A percentile compares a stretch with the other conserved stretches of the same genome.
These are phyloP conservation scores for Suhomyces tanzawaensis DNA, from an alignment of 805 yeast genomes.

Conservation along the genomic window DNA sequence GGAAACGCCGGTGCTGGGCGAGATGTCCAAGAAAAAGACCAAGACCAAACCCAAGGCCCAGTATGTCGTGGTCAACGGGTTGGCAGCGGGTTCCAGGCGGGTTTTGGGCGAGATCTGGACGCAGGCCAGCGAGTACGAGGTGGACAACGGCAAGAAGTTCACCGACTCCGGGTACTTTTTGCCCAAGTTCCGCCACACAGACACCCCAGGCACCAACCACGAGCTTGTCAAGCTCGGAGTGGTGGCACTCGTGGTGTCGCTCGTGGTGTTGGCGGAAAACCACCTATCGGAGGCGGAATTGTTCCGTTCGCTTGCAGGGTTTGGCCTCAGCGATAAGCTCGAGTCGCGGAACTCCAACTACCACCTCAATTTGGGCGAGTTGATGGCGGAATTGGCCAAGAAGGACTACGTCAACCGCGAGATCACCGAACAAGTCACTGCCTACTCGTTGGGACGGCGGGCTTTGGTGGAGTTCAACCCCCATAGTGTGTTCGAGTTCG, in stretches of 20 bases:
- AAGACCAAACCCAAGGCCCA: conserved; percentile 11
- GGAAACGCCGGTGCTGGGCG: conserved; percentile 11
- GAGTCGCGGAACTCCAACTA: conserved; percentile 10
- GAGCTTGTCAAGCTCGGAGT: conserved; percentile 34
- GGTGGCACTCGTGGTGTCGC: conserved; percentile 24
- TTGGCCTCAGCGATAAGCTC: conserved; percentile 17
- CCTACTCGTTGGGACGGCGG: conserved; percentile 32
- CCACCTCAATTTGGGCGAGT: conserved; percentile 16
- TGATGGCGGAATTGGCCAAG: conserved; percentile 26
- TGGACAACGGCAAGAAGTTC: conserved; percentile 3
- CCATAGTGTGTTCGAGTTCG: conserved; percentile 21
- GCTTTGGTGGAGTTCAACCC: conserved; percentile 34
- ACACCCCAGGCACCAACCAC: conserved; percentile 19
- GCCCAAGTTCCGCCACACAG: conserved; percentile 17
- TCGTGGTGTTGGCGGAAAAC: conserved; percentile 33
- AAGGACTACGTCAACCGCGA: conserved; percentile 25
- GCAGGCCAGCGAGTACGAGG: conserved; percentile 3
- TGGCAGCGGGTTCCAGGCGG: conserved; percentile 17
- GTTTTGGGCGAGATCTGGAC: conserved; percentile 28
- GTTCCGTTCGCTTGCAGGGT: conserved; percentile 15
- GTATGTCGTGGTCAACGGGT: conserved; percentile 19
- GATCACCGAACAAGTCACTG: conserved; percentile 15
- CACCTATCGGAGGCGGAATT: conserved; percentile 28
- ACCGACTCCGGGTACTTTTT: conserved; percentile 21
- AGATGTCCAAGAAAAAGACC: conserved; percentile 5